Evolutionary conservation across 2,329 filamentous ascomycete genomes (phyloP).

Genomic region (Colletotrichum tabaci): DNA sequence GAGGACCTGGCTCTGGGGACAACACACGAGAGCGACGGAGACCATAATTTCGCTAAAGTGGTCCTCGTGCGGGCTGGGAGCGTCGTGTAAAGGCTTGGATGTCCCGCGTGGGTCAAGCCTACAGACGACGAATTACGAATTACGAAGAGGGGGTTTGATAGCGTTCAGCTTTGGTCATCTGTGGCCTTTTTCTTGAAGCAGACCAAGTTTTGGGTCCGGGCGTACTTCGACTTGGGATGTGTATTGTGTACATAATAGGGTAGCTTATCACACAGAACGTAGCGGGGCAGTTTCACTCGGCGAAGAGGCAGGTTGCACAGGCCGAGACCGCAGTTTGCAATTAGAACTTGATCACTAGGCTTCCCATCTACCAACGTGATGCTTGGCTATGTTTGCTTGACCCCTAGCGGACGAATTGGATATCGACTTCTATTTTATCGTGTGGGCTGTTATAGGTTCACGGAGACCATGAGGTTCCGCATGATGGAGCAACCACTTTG

Average conservation of each 20-base stretch:
- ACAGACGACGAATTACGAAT: constrained; percentile 31
- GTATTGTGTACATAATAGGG: constrained; percentile 30
- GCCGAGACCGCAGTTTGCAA: background rate
- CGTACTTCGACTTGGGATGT: background rate
- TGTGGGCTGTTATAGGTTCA: background rate
- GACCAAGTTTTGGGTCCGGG: background rate
- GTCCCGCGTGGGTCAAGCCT: background rate
- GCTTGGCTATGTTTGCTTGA: too few species aligned
- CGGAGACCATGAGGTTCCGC: background rate
- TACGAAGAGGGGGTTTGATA: constrained; percentile 31
- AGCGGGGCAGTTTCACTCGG: background rate
- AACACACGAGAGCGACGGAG: constrained; percentile 28
- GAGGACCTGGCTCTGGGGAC: constrained; percentile 42
- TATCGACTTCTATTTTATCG: background rate
- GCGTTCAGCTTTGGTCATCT: constrained; percentile 37
- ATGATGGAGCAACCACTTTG: too few species aligned
- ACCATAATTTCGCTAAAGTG: background rate
- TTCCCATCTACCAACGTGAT: background rate
- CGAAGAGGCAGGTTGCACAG: background rate
- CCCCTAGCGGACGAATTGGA: background rate
- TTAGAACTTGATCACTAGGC: background rate
- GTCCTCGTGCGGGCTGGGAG: background rate
- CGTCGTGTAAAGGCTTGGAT: background rate
- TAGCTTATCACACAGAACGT: constrained; percentile 2
- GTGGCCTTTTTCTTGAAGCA: background rate